Evolutionary conservation across 2,329 filamentous ascomycete species (phyloP), one percentile per base, ranked within the genome.

Genomic region (Leptosphaerulina australis): DNA sequence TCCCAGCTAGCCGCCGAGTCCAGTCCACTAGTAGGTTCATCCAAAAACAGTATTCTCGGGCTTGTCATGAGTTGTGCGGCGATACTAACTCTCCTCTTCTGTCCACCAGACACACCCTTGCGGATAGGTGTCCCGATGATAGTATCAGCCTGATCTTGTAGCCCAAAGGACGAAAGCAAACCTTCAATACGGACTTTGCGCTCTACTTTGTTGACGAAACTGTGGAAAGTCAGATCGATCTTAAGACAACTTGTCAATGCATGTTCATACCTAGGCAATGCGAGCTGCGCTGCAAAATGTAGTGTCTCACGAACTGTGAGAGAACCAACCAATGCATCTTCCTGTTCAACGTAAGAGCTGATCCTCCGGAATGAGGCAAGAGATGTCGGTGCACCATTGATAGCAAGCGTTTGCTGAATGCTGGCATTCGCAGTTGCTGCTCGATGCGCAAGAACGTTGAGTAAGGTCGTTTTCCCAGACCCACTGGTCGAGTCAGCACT

Each of bases 81-180:
- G 4, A 95, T 86, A 59, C 88, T 88, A 6, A 93, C 80, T 41
- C 91, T 81, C 29, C 89, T 81, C 77, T 94, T 95, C 76, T 96
- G 90, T 1, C 90, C 91, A 38, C 91, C 91, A 55, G 87, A 90
- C 50, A 96, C 85, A 11, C 91, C 91, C 72, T 92, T 94, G 9
- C 85, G 83, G 55, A 94, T 87, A 0, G 90, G 88, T 0, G 91
- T 95, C 28, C 91, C 91, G 56, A 95, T 85, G 34, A 95, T 74
- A 3, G 86, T 87, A 54, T 88, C 76, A 2, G 85, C 80, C 66
- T 92, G 89, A 2, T 80, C 78, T 20, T 81, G 78, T 2, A 96
- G 81, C 10, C 90, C 91, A 56, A 96, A 93, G 0, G 88, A 82
- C 4, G 80, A 77, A 9, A 95, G 76, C 1, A 95, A 79, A 2